Evolutionary conservation across 768 basidiomycete species (phyloP).

Genomic region (Hygrocybe coccinea): DNA sequence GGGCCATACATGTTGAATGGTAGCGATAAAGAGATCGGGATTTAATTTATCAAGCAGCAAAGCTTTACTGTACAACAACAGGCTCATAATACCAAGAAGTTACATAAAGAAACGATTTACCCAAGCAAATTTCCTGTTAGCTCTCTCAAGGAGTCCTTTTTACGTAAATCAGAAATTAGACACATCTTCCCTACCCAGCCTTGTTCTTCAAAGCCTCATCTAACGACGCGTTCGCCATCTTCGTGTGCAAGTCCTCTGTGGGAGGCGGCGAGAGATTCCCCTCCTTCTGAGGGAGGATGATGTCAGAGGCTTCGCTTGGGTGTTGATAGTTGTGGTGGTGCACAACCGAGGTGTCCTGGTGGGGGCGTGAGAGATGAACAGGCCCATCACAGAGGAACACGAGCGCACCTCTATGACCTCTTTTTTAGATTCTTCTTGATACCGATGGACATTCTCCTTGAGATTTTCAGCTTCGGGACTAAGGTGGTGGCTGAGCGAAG

Average conservation of each 20-base stretch:
- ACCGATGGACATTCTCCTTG: conserved; percentile 54
- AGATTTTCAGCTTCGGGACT: conserved; percentile 47
- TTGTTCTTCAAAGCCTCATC: conserved; percentile 8
- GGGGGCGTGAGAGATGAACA: background rate
- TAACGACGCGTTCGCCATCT: conserved; percentile 30
- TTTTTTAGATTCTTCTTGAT: conserved; percentile 79
- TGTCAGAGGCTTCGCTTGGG: conserved; percentile 12
- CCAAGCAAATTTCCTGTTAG: background rate
- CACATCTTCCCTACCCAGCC: background rate
- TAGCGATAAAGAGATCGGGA: background rate
- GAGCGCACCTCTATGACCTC: conserved; percentile 32
- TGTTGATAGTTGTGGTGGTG: conserved; percentile 42
- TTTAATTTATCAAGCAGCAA: background rate
- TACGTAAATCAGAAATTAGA: background rate
- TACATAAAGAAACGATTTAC: background rate
- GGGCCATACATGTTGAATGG: too few species aligned
- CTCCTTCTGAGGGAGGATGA: background rate
- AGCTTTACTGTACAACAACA: background rate
- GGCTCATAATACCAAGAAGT: background rate
- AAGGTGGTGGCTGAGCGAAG: conserved; percentile 43
- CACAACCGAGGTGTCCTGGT: conserved; percentile 41
- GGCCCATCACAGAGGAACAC: background rate
- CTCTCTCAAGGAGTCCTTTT: background rate
- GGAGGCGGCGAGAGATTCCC: background rate
- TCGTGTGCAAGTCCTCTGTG: conserved; percentile 22